Percentiles rank a stretch among this genome's conserved stretches.
These are phyloP conservation scores for Excoecaria cochinchinensis DNA, from an alignment of 345 rosid genomes.

Conservation along the genomic window DNA sequence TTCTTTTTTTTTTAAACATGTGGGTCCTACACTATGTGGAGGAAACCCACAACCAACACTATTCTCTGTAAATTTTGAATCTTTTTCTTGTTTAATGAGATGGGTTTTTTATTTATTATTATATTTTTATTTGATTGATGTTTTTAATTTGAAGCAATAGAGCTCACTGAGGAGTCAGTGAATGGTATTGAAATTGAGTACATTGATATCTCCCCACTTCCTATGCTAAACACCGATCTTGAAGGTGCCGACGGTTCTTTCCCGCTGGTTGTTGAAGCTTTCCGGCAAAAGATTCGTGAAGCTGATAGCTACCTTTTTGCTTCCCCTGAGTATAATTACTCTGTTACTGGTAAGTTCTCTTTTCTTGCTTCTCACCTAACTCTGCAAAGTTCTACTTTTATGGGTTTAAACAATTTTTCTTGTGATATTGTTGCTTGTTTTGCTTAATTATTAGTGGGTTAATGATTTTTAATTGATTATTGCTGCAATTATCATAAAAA, in stretches of 20 bases:
- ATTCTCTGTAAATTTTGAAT: neutral
- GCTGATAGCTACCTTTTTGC: constrained; percentile 80
- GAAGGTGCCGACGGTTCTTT: constrained; percentile 43
- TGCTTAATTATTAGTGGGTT: too few species aligned
- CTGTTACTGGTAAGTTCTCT: constrained; percentile 50
- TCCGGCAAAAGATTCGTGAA: constrained; percentile 54
- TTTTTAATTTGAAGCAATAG: constrained; percentile 14
- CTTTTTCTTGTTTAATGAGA: neutral
- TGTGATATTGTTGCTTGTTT: too few species aligned
- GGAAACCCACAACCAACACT: too few species aligned
- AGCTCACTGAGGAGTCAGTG: constrained; percentile 16
- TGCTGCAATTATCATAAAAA: too few species aligned
- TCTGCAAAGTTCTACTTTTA: neutral
- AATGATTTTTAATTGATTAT: too few species aligned
- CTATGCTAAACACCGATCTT: constrained; percentile 27
- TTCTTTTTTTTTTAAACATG: too few species aligned
- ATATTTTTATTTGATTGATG: neutral
- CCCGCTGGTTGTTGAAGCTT: constrained; percentile 62
- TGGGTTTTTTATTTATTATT: neutral
- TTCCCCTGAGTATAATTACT: constrained; percentile 77
- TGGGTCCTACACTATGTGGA: too few species aligned
- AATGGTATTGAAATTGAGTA: constrained; percentile 20
- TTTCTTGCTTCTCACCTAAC: too few species aligned
- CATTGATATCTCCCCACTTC: constrained; percentile 21
- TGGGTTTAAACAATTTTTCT: neutral